A percentile compares a stretch with the other conserved stretches of the same genome.
Conservation (phyloP, 805 yeast genomes). For the Phaffomyces thermotolerans region DNA sequence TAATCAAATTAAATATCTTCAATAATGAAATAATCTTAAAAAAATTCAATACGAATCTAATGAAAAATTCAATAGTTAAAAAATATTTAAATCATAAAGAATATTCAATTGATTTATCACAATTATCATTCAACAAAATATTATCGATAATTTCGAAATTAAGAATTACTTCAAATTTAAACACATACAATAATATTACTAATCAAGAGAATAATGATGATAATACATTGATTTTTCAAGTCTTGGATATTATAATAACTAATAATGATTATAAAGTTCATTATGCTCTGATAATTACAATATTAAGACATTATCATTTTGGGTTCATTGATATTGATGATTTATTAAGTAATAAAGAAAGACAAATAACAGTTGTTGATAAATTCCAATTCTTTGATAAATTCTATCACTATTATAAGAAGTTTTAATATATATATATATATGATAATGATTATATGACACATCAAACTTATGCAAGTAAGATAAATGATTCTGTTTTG, state of each 20-base stretch:
- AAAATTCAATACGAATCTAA: constrained; percentile 16
- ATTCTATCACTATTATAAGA: constrained; percentile 16
- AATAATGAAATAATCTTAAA: constrained; percentile 7
- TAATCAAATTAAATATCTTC: constrained; percentile 13
- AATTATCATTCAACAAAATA: constrained; percentile 6
- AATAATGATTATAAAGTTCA: constrained; percentile 31
- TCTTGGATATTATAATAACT: constrained; percentile 16
- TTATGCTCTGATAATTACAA: constrained; percentile 32
- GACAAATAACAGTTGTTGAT: constrained; percentile 11
- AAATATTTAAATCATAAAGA: constrained; percentile 9
- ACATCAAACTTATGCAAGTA: too few species aligned
- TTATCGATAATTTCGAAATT: constrained; percentile 7
- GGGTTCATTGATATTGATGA: constrained; percentile 35
- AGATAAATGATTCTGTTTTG: too few species aligned
- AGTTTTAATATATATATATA: constrained; percentile 9
- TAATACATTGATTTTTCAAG: constrained; percentile 10
- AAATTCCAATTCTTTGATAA: constrained; percentile 16
- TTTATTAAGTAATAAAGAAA: constrained; percentile 10
- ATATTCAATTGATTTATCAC: constrained; percentile 6
- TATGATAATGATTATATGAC: too few species aligned
- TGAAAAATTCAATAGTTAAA: constrained; percentile 10
- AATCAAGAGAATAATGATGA: too few species aligned
- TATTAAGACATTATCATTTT: constrained; percentile 43
- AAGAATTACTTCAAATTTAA: background rate
- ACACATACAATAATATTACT: background rate